Evolutionary conservation across 2,329 filamentous ascomycete species (phyloP).

Genomic region (Hortaea werneckii): DNA sequence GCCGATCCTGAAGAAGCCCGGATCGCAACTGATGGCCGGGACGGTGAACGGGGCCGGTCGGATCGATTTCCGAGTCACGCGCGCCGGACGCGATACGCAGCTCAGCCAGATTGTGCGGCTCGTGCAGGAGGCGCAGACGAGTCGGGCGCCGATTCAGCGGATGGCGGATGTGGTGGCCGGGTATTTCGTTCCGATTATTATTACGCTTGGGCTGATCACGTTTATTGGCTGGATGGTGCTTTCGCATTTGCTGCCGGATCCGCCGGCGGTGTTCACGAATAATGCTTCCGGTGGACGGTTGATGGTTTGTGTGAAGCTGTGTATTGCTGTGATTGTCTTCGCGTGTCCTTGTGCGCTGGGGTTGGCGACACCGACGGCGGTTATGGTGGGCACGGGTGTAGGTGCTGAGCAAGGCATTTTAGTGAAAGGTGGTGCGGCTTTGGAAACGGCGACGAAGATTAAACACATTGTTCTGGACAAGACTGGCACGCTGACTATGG

Average conservation of each 20-base stretch:
- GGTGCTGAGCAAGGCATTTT: slow-evolving; percentile 92
- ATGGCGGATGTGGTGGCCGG: slow-evolving; percentile 85
- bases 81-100: slow-evolving; percentile 89
- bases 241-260: slow-evolving; percentile 71
- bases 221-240: slow-evolving; percentile 95
- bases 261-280: slow-evolving; percentile 78
- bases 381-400: slow-evolving; percentile 98
- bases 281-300: slow-evolving; percentile 77
- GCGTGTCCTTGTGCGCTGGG: slow-evolving; percentile 96
- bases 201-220: slow-evolving; percentile 71
- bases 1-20: slow-evolving; percentile 81
- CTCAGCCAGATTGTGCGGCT: slow-evolving; percentile 96
- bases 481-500: slow-evolving; percentile 87
- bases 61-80: slow-evolving; percentile 82
- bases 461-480: slow-evolving; percentile 90
- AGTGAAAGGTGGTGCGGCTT: slow-evolving; percentile 85
- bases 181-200: slow-evolving; percentile 85
- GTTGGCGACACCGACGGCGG: slow-evolving; percentile 86
- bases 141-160: slow-evolving; percentile 84
- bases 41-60: slow-evolving; percentile 92
- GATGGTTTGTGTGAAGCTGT: slow-evolving; percentile 95
- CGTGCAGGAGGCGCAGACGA: slow-evolving; percentile 96
- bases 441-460: slow-evolving; percentile 84
- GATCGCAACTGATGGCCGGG: slow-evolving; percentile 72
- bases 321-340: slow-evolving; percentile 97